These are phyloP conservation scores for Carpinus viminea DNA, from an alignment of 306 rosid genomes.

Conservation along the genomic window DNA sequence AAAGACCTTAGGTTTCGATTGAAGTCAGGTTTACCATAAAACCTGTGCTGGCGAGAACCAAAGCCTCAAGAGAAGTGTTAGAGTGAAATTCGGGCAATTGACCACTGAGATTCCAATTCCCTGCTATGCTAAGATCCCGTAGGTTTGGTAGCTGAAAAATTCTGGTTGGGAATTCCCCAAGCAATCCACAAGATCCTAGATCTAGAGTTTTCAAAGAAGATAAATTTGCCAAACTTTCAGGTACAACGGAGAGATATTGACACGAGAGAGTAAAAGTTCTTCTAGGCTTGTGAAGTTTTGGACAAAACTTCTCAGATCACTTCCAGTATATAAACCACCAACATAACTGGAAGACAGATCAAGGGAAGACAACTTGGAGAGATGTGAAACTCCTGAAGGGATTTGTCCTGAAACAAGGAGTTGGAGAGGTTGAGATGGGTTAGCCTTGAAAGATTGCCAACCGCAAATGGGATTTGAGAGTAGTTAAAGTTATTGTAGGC, in stretches of 20 bases:
- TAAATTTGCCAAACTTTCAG: slow-evolving; percentile 25
- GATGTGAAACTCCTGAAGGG: not conserved
- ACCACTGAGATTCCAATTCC: slow-evolving; percentile 25
- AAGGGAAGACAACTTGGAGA: not conserved
- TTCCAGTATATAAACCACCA: too few relatives aligned
- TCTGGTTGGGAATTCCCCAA: slow-evolving; percentile 32
- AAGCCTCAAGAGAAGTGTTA: not conserved
- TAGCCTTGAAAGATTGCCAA: too few relatives aligned
- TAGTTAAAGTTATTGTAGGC: not conserved
- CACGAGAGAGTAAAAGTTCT: too few relatives aligned
- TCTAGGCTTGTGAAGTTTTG: too few relatives aligned
- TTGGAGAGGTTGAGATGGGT: too few relatives aligned
- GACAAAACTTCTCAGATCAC: not conserved
- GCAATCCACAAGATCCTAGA: not conserved
- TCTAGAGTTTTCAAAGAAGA: slow-evolving; percentile 14
- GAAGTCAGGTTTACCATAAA: slow-evolving; percentile 35
- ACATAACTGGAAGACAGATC: not conserved
- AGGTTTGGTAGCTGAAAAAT: slow-evolving; percentile 40
- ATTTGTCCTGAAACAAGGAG: too few relatives aligned
- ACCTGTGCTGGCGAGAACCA: not conserved
- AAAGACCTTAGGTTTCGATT: slow-evolving; percentile 27
- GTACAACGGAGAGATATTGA: too few relatives aligned
- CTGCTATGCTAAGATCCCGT: not conserved
- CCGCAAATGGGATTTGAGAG: not conserved
- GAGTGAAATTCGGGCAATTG: slow-evolving; percentile 35